Percentiles rank a stretch among this genome's conserved stretches.
These are phyloP conservation scores for Pelargonium hybrid DNA, from an alignment of 441 rosid species.

Conservation along the genomic window DNA sequence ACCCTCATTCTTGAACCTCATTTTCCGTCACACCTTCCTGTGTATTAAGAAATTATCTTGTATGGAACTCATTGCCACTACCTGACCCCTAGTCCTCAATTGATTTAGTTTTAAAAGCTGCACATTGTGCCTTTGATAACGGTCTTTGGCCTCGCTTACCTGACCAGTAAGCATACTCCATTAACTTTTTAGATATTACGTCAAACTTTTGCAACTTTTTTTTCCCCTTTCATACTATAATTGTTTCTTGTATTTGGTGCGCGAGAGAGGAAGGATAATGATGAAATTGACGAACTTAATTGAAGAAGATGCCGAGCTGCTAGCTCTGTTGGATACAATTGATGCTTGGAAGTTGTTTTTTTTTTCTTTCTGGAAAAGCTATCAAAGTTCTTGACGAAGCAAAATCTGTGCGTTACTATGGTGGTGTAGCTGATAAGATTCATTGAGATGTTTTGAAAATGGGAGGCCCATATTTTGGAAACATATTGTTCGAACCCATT, in stretches of 20 bases:
- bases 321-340: slow-evolving; percentile 53
- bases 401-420: slow-evolving; percentile 48
- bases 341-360: slow-evolving; percentile 62
- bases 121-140: slow-evolving; percentile 61
- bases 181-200: background rate
- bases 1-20: no score
- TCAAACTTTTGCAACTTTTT: background rate
- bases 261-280: slow-evolving; percentile 46
- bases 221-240: background rate
- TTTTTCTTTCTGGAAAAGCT: slow-evolving; percentile 21
- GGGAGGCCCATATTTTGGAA: slow-evolving; percentile 47
- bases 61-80: no score
- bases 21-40: no score
- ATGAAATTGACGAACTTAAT: slow-evolving; percentile 55
- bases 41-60: no score
- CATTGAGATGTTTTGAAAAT: slow-evolving; percentile 65
- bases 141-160: slow-evolving; percentile 85
- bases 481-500: slow-evolving; percentile 68
- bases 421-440: slow-evolving; percentile 85
- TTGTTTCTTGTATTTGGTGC: background rate
- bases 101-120: slow-evolving; percentile 69
- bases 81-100: no score
- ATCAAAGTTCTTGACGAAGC: slow-evolving; percentile 40
- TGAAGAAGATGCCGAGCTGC: slow-evolving; percentile 45
- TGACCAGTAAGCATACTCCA: slow-evolving; percentile 37